phyloP scores from a whole-genome alignment of 305 asterid species.

The Plantago coronopus region DNA sequence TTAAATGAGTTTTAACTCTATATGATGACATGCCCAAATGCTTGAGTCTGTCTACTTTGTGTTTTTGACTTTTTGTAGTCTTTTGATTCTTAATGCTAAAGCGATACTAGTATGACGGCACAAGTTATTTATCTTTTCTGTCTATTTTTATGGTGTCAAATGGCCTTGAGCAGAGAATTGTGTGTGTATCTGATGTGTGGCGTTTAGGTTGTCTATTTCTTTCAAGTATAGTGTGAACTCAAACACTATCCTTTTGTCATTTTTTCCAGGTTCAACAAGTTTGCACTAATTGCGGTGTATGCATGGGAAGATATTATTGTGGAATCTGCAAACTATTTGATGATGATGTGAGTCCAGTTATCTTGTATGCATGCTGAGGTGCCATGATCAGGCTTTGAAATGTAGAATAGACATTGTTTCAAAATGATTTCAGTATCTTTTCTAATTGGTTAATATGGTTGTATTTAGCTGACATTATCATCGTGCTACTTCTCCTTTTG shows the following conservation, averaged over 20 bases:
- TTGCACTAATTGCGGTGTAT: conserved; percentile 72
- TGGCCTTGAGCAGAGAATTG: conserved; percentile 8
- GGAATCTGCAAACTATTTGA: conserved; percentile 80
- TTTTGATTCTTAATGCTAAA: too few relatives aligned
- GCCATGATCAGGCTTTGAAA: conserved; percentile 4
- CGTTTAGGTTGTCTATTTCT: not conserved
- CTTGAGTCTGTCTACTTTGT: not conserved
- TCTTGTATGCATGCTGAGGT: not conserved
- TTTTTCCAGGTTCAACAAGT: conserved; percentile 57
- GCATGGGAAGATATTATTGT: conserved; percentile 77
- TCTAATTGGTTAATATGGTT: conserved; percentile 2
- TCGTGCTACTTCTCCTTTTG: conserved; percentile 20
- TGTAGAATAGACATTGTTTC: not conserved
- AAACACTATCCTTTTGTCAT: conserved; percentile 3
- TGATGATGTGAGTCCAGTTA: conserved; percentile 62
- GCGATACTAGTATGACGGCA: not conserved
- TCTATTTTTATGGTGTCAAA: not conserved
- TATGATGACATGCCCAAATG: conserved; percentile 5
- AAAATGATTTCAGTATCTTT: not conserved
- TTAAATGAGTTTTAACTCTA: not conserved
- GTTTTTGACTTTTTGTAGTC: not conserved
- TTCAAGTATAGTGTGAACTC: not conserved
- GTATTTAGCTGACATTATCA: conserved; percentile 13
- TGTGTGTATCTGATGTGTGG: not conserved
- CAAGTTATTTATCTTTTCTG: not conserved